phyloP scores from a whole-genome alignment of 1,139 yeast species.

The Fermentozyma sake region DNA sequence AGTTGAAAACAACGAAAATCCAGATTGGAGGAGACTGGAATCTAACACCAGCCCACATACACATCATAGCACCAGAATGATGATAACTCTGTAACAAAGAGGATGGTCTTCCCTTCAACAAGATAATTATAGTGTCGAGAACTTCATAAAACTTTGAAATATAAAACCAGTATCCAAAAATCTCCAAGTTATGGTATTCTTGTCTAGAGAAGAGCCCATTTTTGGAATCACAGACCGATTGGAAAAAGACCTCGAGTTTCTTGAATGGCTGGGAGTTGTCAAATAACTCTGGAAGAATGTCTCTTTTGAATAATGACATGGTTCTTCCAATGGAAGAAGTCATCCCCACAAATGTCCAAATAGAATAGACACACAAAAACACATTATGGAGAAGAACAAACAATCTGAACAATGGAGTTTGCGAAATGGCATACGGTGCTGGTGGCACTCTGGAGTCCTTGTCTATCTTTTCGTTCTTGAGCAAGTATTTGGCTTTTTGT shows the following conservation, averaged over 20 bases:
- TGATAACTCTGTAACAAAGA: slow-evolving; percentile 71
- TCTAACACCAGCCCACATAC: slow-evolving; percentile 80
- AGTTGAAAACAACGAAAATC: slow-evolving; percentile 78
- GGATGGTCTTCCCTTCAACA: slow-evolving; percentile 66
- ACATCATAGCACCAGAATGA: slow-evolving; percentile 79
- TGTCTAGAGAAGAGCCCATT: slow-evolving; percentile 51
- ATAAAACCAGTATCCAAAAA: slow-evolving; percentile 66
- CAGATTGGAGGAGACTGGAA: slow-evolving; percentile 74
- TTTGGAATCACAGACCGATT: slow-evolving; percentile 57
- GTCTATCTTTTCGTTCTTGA: slow-evolving; percentile 14
- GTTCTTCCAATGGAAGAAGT: slow-evolving; percentile 42
- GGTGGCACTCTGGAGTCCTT: slow-evolving; percentile 38
- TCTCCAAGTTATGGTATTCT: slow-evolving; percentile 43
- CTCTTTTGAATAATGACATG: slow-evolving; percentile 23
- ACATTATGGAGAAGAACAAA: slow-evolving; percentile 62
- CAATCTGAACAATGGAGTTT: slow-evolving; percentile 42
- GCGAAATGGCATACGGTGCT: slow-evolving; percentile 53
- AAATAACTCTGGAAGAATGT: slow-evolving; percentile 18
- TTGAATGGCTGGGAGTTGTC: slow-evolving; percentile 10
- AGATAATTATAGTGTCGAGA: slow-evolving; percentile 62
- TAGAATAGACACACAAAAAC: slow-evolving; percentile 60
- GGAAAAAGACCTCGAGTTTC: slow-evolving; percentile 43
- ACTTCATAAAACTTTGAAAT: slow-evolving; percentile 72
- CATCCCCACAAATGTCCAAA: slow-evolving; percentile 75
- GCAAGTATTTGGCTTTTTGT: slow-evolving; percentile 26